phyloP scores from a whole-genome alignment of 140 eudicot species.

The Anethum foeniculum region DNA sequence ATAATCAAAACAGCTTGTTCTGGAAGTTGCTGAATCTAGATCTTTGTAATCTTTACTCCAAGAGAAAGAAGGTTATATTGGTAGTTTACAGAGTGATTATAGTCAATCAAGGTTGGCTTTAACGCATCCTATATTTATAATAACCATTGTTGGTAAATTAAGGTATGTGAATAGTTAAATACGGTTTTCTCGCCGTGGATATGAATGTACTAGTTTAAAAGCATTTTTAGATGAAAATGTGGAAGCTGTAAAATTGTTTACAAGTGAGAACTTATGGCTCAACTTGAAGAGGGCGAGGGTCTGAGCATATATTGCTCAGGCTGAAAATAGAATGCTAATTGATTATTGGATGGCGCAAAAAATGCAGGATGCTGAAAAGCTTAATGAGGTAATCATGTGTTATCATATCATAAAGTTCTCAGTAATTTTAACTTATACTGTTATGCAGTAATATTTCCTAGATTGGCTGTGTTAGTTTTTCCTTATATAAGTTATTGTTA shows the following conservation, averaged over 20 bases:
- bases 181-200: slow-evolving; percentile 32
- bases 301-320: slow-evolving; percentile 55
- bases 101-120: slow-evolving; percentile 61
- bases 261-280: slow-evolving; percentile 53
- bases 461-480: not conserved
- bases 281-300: slow-evolving; percentile 50
- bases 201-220: slow-evolving; percentile 57
- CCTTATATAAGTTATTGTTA: not conserved
- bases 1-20: slow-evolving; percentile 89
- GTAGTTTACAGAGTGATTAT: slow-evolving; percentile 49
- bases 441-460: not conserved
- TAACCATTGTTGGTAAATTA: not conserved
- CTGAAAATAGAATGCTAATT: slow-evolving; percentile 70
- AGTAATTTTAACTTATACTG: not conserved
- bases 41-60: slow-evolving; percentile 54
- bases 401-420: not conserved
- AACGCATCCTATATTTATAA: not conserved
- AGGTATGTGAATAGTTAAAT: not conserved
- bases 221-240: slow-evolving; percentile 56
- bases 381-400: slow-evolving; percentile 59
- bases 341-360: slow-evolving; percentile 87
- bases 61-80: slow-evolving; percentile 56
- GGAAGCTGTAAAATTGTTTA: slow-evolving; percentile 57
- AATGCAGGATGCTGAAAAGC: slow-evolving; percentile 90
- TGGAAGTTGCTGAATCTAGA: slow-evolving; percentile 87